Evolutionary conservation across 768 basidiomycete genomes (phyloP), one percentile per base, ranked within the genome.

Genomic region (Lactarius psammicola): DNA sequence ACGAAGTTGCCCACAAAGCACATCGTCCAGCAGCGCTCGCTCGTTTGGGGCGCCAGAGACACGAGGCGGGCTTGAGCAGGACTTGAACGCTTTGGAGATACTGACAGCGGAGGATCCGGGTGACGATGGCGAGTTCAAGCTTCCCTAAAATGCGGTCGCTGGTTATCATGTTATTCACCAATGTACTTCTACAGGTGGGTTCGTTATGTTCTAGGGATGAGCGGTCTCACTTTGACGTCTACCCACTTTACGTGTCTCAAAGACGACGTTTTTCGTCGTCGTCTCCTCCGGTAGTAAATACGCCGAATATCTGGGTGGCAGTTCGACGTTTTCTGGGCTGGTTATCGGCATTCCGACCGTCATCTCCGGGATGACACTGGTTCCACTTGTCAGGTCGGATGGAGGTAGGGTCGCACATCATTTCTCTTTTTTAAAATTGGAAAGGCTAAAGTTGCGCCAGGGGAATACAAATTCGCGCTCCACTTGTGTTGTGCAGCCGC

Each of bases 231-330:
- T n/a, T 26, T 51, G 17, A 30, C 20, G 34, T 31, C 26, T 38
- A 54, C 33, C 34, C 17, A 26, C 20, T 42, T 17, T 31, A 30
- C 20, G 40, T 40, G 8, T 13, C 40, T n/a, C 13, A n/a, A 62
- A 89, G 88, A 72, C 86, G 5, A 83, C 85, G 0, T 89, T 89
- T 76, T 90, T 88, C 74, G 82, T 88, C 63, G 79, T 88, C 49
- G 84, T 90, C 4, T 86, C 88, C 2, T 87, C 88, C 1, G 84
- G 87, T 1, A 84, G 82, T 70, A 78, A 79, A 59, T 89, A 90
- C 70, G 84, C 86, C 0, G 79, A 84, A 65, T 78, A 82, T 68
- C 77, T 89, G 8, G 87, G 87, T 28, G 88, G 88, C 20, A 81
- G 77, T n/a, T 78, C 85, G n/a, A 86, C 85, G 0, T 90, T 90